These are phyloP conservation scores for Castanea sativa DNA, from an alignment of 306 rosid species.

Conservation along the genomic window DNA sequence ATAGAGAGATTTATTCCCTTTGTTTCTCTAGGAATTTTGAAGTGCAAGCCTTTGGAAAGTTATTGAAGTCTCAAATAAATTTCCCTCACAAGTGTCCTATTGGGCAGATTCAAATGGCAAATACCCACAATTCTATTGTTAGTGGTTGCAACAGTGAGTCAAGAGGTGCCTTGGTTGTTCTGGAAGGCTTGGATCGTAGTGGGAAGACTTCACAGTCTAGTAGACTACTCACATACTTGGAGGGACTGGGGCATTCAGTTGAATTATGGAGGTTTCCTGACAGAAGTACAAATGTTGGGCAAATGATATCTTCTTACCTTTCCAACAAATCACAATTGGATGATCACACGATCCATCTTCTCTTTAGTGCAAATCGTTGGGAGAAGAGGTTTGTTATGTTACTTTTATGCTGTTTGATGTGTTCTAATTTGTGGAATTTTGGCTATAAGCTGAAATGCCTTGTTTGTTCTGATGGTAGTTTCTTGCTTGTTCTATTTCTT, in stretches of 20 bases:
- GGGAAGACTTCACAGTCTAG: slow-evolving; percentile 80
- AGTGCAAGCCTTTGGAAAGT: background rate
- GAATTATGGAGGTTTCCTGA: slow-evolving; percentile 91
- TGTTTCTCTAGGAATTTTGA: slow-evolving; percentile 30
- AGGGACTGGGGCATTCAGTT: slow-evolving; percentile 62
- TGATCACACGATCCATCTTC: slow-evolving; percentile 83
- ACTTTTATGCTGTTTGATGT: background rate
- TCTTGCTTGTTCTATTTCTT: too few relatives aligned
- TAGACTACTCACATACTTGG: slow-evolving; percentile 59
- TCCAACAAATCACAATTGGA: slow-evolving; percentile 74
- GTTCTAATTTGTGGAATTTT: too few relatives aligned
- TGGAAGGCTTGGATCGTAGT: slow-evolving; percentile 93
- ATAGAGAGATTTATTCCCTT: background rate
- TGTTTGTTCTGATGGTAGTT: background rate
- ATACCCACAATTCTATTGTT: slow-evolving; percentile 7
- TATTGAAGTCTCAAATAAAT: slow-evolving; percentile 24
- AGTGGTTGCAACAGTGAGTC: slow-evolving; percentile 21
- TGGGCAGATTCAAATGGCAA: slow-evolving; percentile 39
- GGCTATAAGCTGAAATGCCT: too few relatives aligned
- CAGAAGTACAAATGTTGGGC: slow-evolving; percentile 75
- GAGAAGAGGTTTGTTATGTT: slow-evolving; percentile 68
- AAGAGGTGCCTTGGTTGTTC: slow-evolving; percentile 73
- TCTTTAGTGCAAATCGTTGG: slow-evolving; percentile 97
- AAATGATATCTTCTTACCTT: slow-evolving; percentile 91
- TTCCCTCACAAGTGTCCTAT: slow-evolving; percentile 26